phyloP scores from a whole-genome alignment of 2,329 filamentous ascomycete genomes.

The Phaeosphaeria sp. region DNA sequence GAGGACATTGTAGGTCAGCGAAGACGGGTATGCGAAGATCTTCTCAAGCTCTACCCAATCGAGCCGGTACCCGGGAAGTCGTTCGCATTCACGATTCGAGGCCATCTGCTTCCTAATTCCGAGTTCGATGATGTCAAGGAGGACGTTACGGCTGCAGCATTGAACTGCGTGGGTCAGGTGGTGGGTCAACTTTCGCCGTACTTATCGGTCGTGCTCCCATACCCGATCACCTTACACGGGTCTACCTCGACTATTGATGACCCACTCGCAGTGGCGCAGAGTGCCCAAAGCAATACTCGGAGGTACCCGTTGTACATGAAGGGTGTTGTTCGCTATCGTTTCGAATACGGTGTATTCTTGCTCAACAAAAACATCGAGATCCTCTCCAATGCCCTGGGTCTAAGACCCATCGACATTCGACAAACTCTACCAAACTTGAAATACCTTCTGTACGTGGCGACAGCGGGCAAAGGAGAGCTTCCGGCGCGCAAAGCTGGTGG shows the following conservation, averaged over 20 bases:
- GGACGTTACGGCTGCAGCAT: constrained; percentile 77
- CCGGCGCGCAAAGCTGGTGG: constrained; percentile 51
- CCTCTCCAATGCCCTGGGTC: constrained; percentile 66
- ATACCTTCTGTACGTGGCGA: constrained; percentile 88
- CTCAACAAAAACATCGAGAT: constrained; percentile 94
- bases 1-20: constrained; percentile 83
- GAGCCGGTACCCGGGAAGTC: constrained; percentile 67
- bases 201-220: constrained; percentile 78
- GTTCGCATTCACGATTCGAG: constrained; percentile 83
- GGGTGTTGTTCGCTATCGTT: constrained; percentile 79
- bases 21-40: constrained; percentile 84
- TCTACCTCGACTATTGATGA: constrained; percentile 80
- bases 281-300: constrained; percentile 41
- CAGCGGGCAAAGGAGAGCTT: constrained; percentile 73
- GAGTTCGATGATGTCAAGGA: constrained; percentile 74
- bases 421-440: constrained; percentile 94
- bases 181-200: constrained; percentile 82
- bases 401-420: constrained; percentile 86
- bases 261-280: constrained; percentile 62
- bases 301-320: constrained; percentile 79
- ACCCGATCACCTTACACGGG: constrained; percentile 74
- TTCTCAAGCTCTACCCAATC: constrained; percentile 81
- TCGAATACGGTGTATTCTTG: constrained; percentile 96
- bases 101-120: constrained; percentile 79
- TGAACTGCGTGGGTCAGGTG: constrained; percentile 80